Base-by-base conservation (phyloP, 129 eudicot species). In the Chrysanthemum seticuspe region DNA sequence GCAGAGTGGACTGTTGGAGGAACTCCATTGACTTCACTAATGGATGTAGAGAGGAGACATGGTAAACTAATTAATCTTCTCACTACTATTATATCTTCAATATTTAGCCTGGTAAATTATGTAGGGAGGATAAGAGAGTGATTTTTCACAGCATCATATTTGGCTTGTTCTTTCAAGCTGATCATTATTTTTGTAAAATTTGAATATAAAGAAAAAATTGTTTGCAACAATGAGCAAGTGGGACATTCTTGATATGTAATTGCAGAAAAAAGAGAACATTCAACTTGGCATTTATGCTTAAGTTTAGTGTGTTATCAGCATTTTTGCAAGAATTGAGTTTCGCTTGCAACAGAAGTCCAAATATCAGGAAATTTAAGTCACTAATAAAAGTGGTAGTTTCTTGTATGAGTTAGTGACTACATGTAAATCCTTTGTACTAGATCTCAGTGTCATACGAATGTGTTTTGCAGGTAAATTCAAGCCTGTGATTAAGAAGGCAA, bases 21-120 rank as follows among this genome's bases (percentile, higher is more conserved):
- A 83, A 95, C 99, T 75, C 96, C 97, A 52, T 78, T 95, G 82
- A 95, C 99, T 50, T 75, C 97, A 31, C 66, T 95, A 53, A 95
- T 95, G 99, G 99, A 95, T 68, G 97, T 95, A 1, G 99, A 95
- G 82, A 88, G 99, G 89, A 95, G 99, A 86, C 99, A 95, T 60
- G 99, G 99, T 95, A 86, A 71, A 15, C 50, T 6, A 23, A 34
- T 23, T 10, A 44, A 15, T 31, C 14, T 14, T 31, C 18, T 56
- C 15, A 3, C 47, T 23, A 36, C 25, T 6, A 60, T 23, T 61
- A 60, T 60, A 10, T 21, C 27, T 25, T 2, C 27, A 8, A 60
- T 19, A 19, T 13, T 23, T 21, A 21, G 64, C 64, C 36, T 21
- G 27, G 64, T 21, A 21, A 16, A 58, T 21, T 58, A 7, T 58